phyloP scores from a whole-genome alignment of 1,284 basidiomycete genomes.

The Xanthoconium separans region DNA sequence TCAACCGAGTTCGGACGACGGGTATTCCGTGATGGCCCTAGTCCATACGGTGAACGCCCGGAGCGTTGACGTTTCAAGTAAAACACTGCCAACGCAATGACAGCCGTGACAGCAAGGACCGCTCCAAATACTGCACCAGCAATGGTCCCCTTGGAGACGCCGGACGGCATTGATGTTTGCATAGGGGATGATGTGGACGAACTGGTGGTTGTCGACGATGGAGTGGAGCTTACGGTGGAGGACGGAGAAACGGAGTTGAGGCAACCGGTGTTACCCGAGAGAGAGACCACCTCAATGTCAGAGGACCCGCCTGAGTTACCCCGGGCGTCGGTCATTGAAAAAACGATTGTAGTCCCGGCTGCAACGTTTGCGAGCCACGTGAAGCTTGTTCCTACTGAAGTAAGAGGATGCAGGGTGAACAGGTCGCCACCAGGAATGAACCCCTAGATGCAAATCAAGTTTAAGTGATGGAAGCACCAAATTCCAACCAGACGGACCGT shows the following conservation, averaged over 20 bases:
- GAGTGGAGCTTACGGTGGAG: slow-evolving; percentile 37
- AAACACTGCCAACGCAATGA: slow-evolving; percentile 47
- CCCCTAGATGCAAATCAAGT: slow-evolving; percentile 40
- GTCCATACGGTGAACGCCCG: slow-evolving; percentile 20
- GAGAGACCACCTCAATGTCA: slow-evolving; percentile 46
- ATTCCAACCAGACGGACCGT: slow-evolving; percentile 39
- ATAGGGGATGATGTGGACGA: slow-evolving; percentile 25
- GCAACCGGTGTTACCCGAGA: slow-evolving; percentile 52
- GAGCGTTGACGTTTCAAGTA: slow-evolving; percentile 40
- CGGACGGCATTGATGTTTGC: slow-evolving; percentile 19
- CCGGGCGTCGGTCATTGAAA: slow-evolving; percentile 57
- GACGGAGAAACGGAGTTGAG: slow-evolving; percentile 52
- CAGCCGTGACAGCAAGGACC: slow-evolving; percentile 50
- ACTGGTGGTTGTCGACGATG: slow-evolving; percentile 31
- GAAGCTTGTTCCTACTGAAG: slow-evolving; percentile 40
- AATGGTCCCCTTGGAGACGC: slow-evolving; percentile 46
- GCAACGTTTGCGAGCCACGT: slow-evolving; percentile 58
- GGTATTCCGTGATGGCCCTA: slow-evolving; percentile 19
- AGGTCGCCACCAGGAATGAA: slow-evolving; percentile 62
- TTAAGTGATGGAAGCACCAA: background rate
- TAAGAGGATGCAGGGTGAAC: slow-evolving; percentile 44
- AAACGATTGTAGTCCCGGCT: slow-evolving; percentile 60
- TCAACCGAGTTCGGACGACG: slow-evolving; percentile 32
- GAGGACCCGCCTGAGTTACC: slow-evolving; percentile 60
- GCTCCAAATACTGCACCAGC: slow-evolving; percentile 60